Percentiles rank a stretch among this genome's conserved stretches.
Evolutionary conservation across 2,329 filamentous ascomycete genomes (phyloP).

Genomic region (Leptographium lundbergii): DNA sequence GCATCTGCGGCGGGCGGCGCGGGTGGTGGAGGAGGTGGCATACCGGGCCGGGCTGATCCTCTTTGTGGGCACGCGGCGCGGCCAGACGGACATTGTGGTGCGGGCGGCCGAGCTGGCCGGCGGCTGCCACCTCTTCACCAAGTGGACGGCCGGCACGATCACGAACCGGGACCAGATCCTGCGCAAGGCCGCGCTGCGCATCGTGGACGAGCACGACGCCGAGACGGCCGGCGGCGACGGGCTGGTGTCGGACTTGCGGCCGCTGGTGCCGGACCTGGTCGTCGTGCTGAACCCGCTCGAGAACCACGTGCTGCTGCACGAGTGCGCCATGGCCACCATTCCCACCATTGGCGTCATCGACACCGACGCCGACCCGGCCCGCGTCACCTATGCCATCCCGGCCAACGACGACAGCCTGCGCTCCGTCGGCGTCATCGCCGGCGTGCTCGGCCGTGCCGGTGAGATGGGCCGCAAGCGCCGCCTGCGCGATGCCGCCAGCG

Average conservation of each 20-base stretch:
- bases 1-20: slow-evolving; percentile 83
- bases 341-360: slow-evolving; percentile 93
- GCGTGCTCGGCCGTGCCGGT: slow-evolving; percentile 74
- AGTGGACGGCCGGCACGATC: slow-evolving; percentile 84
- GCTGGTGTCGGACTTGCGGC: slow-evolving; percentile 22
- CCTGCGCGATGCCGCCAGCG: slow-evolving; percentile 46
- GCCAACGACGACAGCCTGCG: slow-evolving; percentile 94
- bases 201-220: slow-evolving; percentile 62
- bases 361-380: slow-evolving; percentile 82
- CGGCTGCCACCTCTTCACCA: slow-evolving; percentile 80
- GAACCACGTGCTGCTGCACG: slow-evolving; percentile 81
- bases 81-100: slow-evolving; percentile 70
- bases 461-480: slow-evolving; percentile 61
- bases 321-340: slow-evolving; percentile 77
- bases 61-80: slow-evolving; percentile 77
- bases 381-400: slow-evolving; percentile 93
- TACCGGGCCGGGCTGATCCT: slow-evolving; percentile 73
- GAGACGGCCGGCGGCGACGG: slow-evolving; percentile 34
- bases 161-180: slow-evolving; percentile 90
- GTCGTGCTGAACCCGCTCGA: slow-evolving; percentile 87
- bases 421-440: slow-evolving; percentile 67
- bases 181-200: slow-evolving; percentile 52
- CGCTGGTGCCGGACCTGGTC: slow-evolving; percentile 77
- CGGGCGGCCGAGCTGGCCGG: slow-evolving; percentile 64
- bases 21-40: slow-evolving; percentile 78